Evolutionary conservation across 352 stramenopile genomes (phyloP), one percentile per base, ranked within the genome.

Genomic region (Pythium utonaiense): DNA sequence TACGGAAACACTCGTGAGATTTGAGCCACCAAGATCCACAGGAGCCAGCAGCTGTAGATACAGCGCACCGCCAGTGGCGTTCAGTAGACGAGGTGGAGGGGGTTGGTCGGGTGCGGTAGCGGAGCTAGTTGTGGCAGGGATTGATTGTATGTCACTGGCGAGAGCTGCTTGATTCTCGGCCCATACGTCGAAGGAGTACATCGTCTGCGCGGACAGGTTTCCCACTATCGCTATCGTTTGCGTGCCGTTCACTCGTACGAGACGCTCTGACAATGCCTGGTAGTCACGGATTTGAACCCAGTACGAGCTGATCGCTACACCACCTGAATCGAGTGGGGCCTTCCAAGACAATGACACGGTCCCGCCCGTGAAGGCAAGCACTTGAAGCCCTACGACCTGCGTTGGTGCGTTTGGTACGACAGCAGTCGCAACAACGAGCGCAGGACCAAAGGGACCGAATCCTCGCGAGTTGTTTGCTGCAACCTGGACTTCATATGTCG

Each of bases 51-150:
- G 33, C 8, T 58, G 51, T 6, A 88, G 42, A 47, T 74, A 50
- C 14, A 86, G 40, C 6, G 77, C 63, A 16, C 78, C 78, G 33
- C 78, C 78, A 6, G 74, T 86, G 6, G 78, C 70, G 0, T 60
- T 60, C 9, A 72, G 16, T n/a, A 86, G 53, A 6, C 48, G 7
- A 12, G 73, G 70, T 3, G 34, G 36, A 17, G 70, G 73, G 3
- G 74, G 65, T 27, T 48, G 62, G 3, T 33, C 38, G 7, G 78
- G 74, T 10, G 19, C 7, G 2, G 63, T 60, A 14, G 21, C 31
- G 9, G 4, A 13, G 21, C 31, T 14, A 24, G 78, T 86, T 12
- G 27, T 51, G 0, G 24, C 45, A 14, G 27, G 42, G 0, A 71
- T 25, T 44, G 9, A 57, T 0, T 5, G 25, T 22, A 36, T 6